phyloP scores from a whole-genome alignment of 1,284 basidiomycete genomes.

The Chiua sp. region DNA sequence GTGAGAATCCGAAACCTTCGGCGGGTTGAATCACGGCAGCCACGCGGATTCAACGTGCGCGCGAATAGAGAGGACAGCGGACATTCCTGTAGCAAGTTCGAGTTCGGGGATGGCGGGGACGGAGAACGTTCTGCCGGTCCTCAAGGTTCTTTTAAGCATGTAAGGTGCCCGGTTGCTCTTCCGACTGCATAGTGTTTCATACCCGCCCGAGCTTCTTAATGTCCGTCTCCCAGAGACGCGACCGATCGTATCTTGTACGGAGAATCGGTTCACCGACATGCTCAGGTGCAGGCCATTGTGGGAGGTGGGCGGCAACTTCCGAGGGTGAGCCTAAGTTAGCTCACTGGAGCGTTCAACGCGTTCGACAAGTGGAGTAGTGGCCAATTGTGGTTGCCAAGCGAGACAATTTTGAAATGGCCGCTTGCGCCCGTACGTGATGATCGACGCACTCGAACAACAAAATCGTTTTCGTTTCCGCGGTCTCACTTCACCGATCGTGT shows the following conservation, averaged over 20 bases:
- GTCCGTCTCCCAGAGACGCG: neutral
- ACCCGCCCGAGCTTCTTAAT: neutral
- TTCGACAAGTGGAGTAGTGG: too few species aligned
- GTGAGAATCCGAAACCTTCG: neutral
- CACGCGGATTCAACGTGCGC: neutral
- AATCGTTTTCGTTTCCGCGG: slow-evolving; percentile 14
- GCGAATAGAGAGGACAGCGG: neutral
- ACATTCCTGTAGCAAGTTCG: too few species aligned
- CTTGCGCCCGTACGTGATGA: too few species aligned
- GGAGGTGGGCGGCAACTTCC: neutral
- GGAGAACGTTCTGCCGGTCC: too few species aligned
- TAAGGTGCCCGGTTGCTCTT: neutral
- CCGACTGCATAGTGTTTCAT: neutral
- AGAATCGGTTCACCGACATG: neutral
- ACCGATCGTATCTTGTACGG: too few species aligned
- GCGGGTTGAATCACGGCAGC: neutral
- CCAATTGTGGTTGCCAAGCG: too few species aligned
- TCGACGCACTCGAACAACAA: too few species aligned
- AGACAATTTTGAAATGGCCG: too few species aligned
- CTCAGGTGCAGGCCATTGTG: neutral
- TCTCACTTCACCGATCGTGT: slow-evolving; percentile 14
- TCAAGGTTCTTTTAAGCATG: too few species aligned
- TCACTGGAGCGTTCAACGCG: too few species aligned
- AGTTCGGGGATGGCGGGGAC: too few species aligned
- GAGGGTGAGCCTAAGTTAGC: too few species aligned